phyloP scores from a whole-genome alignment of 2,329 filamentous ascomycete species.

The Verticillium klebahnii region DNA sequence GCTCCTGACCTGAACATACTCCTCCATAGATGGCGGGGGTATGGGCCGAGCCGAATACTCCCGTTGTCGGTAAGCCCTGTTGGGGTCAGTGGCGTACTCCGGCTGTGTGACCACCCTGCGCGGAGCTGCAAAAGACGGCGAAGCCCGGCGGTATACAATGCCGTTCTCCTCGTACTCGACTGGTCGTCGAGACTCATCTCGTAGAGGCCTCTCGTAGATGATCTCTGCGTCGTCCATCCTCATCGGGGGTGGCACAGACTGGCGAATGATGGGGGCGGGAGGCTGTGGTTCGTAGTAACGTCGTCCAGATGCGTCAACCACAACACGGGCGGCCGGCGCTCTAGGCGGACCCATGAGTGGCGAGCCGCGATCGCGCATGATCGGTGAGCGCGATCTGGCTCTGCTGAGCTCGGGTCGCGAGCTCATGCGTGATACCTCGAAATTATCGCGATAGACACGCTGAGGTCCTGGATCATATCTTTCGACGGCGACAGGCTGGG shows the following conservation, averaged over 20 bases:
- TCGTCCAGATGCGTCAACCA: conserved; percentile 79
- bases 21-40: conserved; percentile 29
- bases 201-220: conserved; percentile 61
- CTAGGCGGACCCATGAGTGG: conserved; percentile 46
- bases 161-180: conserved; percentile 43
- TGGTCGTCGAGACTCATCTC: conserved; percentile 46
- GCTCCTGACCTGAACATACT: conserved; percentile 34
- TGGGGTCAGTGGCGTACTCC: conserved; percentile 49
- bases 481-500: conserved; percentile 37
- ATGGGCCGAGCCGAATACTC: conserved; percentile 53
- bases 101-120: conserved; percentile 59
- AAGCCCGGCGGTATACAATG: conserved; percentile 43
- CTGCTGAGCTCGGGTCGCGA: conserved; percentile 44
- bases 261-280: conserved; percentile 32
- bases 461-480: conserved; percentile 34
- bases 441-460: conserved; percentile 38
- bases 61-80: conserved; percentile 50
- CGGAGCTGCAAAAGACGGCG: conserved; percentile 45
- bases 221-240: conserved; percentile 46
- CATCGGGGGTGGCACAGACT: conserved; percentile 47
- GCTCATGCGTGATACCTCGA: conserved; percentile 39
- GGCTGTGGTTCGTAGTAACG: conserved; percentile 60
- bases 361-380: conserved; percentile 36
- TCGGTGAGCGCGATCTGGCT: conserved; percentile 43
- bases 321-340: conserved; percentile 59